Percentiles rank a stretch among this genome's conserved stretches.
Evolutionary conservation across 345 rosid genomes (phyloP).

Genomic region (Salix viminalis): DNA sequence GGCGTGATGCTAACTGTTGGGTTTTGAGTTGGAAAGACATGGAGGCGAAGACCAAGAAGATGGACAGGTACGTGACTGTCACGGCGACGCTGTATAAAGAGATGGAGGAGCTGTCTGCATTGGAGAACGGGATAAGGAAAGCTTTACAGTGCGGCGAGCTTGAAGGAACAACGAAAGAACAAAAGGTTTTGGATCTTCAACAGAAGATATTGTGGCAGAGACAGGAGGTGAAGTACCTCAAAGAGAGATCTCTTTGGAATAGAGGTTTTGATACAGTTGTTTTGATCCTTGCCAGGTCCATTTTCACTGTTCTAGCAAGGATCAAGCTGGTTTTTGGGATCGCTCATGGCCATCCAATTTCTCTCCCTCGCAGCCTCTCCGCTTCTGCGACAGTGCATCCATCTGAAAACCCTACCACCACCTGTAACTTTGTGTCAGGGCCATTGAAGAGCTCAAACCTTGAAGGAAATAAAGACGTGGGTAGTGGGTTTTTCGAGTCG

Average conservation of each 20-base stretch:
- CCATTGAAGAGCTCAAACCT: conserved; percentile 25
- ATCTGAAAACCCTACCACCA: conserved; percentile 32
- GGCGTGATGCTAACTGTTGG: conserved; percentile 64
- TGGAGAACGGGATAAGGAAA: conserved; percentile 56
- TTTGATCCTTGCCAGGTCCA: conserved; percentile 49
- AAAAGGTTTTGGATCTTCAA: conserved; percentile 59
- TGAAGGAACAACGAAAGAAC: conserved; percentile 35
- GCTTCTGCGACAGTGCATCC: conserved; percentile 83
- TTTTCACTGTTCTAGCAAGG: conserved; percentile 70
- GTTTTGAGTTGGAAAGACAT: conserved; percentile 54
- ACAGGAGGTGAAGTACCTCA: conserved; percentile 73
- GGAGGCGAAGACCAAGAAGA: conserved; percentile 61
- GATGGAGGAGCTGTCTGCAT: conserved; percentile 66
- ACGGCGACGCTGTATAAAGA: conserved; percentile 69
- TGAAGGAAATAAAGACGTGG: conserved; percentile 14
- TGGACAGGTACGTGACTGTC: conserved; percentile 64
- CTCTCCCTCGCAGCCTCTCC: conserved; percentile 65
- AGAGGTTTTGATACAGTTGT: conserved; percentile 68
- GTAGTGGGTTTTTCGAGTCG: conserved; percentile 50
- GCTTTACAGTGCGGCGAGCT: conserved; percentile 24
- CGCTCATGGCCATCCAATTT: conserved; percentile 39
- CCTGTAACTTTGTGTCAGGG: conserved; percentile 38
- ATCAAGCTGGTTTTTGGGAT: conserved; percentile 70
- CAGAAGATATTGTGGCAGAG: conserved; percentile 59
- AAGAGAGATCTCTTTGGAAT: conserved; percentile 81